Evolutionary conservation across 2,329 filamentous ascomycete species (phyloP), one percentile per base, ranked within the genome.

Genomic region (Verticillium zaregamsianum): DNA sequence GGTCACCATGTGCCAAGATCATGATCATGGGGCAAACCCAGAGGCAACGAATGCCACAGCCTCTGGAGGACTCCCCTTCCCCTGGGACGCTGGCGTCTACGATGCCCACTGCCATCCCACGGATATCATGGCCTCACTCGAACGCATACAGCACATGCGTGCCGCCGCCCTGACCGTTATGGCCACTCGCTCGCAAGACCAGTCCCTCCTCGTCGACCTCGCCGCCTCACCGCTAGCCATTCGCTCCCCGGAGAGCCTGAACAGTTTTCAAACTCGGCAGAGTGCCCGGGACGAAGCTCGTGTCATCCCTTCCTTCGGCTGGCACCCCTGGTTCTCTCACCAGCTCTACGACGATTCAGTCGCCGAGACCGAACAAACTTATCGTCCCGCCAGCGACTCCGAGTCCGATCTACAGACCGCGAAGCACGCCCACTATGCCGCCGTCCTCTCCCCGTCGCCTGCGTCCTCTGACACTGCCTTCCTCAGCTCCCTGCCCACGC

Each of bases 91-190:
- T 35, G 88, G 88, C 57, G 80, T 92, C 63, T 91, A 83, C 71
- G 91, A 95, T 71, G 90, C 91, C 25, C 91, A 95, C 77, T 94
- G 91, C 74, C 91, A 95, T 72, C 91, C 91, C 4, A 94, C 91
- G 32, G 91, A 94, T 73, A 91, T 87, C 23, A 88, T 92, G 83
- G 75, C 81, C 52, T 85, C 82, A 20, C 74, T 90, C 57, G 67
- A 79, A 12, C 74, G 72, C 14, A 87, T 94, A 49, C 77, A 84
- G 12, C 68, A 68, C 12, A 93, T 94, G 90, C 85, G 84, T 64
- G 82, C 89, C 25, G 81, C 84, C 28, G 79, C 80, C 12, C 76
- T 95, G 58, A 90, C 89, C 2, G 82, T 92, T 64, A 94, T 95
- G 91, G 86, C 90, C 33, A 94, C 91, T 1, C 82, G 91, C 60